Evolutionary conservation across 192 early-diverging fungal species (phyloP).

Genomic region (Coemansia nantahalensis): DNA sequence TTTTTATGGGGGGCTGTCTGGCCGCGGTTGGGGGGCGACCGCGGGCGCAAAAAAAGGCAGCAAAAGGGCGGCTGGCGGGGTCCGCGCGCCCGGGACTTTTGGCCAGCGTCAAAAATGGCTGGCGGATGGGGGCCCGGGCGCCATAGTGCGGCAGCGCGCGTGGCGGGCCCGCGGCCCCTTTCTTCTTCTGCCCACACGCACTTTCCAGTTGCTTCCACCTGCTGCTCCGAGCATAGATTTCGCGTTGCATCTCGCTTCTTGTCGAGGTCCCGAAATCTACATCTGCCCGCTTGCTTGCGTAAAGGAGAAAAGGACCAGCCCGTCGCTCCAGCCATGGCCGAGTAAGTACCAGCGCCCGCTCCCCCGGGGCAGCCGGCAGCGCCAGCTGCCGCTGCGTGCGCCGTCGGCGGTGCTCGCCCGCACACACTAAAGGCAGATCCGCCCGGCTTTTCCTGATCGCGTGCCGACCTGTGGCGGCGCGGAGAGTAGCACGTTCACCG

Average conservation of each 20-base stretch:
- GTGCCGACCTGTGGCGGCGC: background rate
- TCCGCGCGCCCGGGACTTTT: too few species aligned
- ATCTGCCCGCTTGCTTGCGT: constrained; percentile 5
- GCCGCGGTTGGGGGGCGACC: too few species aligned
- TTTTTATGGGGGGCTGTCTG: too few species aligned
- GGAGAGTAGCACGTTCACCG: constrained; percentile 15
- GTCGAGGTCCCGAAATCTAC: constrained; percentile 29
- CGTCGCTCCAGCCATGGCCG: constrained; percentile 31
- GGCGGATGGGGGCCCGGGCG: too few species aligned
- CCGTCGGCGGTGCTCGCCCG: too few species aligned
- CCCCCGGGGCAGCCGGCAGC: background rate
- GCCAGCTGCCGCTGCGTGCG: too few species aligned
- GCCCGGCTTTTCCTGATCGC: too few species aligned
- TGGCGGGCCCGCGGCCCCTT: background rate
- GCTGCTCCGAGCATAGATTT: constrained; percentile 14
- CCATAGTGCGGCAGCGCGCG: too few species aligned
- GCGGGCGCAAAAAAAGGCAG: too few species aligned
- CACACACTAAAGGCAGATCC: too few species aligned
- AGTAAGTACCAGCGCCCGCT: constrained; percentile 36
- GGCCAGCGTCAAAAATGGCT: too few species aligned
- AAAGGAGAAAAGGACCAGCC: constrained; percentile 17
- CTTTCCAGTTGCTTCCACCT: constrained; percentile 1
- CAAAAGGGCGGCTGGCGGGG: too few species aligned
- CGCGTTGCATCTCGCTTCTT: constrained; percentile 9
- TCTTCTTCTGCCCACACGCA: constrained; percentile 20